Evolutionary conservation across 306 rosid genomes (phyloP).

Genomic region (Canavalia gladiata): DNA sequence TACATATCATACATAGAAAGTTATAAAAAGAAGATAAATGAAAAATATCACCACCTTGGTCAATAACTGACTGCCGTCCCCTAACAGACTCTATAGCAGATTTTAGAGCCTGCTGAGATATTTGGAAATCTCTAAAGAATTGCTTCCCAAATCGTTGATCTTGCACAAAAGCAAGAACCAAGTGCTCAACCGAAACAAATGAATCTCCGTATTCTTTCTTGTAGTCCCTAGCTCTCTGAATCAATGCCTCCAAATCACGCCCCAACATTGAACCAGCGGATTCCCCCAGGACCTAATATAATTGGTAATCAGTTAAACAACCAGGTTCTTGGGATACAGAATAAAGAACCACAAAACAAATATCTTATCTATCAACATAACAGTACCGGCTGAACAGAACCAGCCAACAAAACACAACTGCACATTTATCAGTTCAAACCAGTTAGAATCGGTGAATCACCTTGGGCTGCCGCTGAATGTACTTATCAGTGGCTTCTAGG

Average conservation of each 20-base stretch:
- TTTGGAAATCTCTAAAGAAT: constrained; percentile 81
- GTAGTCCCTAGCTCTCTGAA: constrained; percentile 89
- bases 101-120: constrained; percentile 69
- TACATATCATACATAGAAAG: background rate
- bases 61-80: constrained; percentile 93
- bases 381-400: constrained; percentile 6
- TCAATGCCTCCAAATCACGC: constrained; percentile 91
- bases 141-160: constrained; percentile 97
- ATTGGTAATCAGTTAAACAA: constrained; percentile 27
- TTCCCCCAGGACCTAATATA: constrained; percentile 80
- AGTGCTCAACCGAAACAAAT: constrained; percentile 95
- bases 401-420: constrained; percentile 32
- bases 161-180: constrained; percentile 85
- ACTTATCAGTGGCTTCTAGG: constrained; percentile 90
- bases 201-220: constrained; percentile 93
- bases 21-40: constrained; percentile 19
- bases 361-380: constrained; percentile 15
- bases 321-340: constrained; percentile 7
- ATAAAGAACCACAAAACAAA: constrained; percentile 9
- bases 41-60: constrained; percentile 72
- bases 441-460: constrained; percentile 50
- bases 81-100: constrained; percentile 87
- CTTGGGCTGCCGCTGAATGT: constrained; percentile 95
- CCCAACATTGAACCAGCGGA: constrained; percentile 93
- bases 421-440: constrained; percentile 41